Percentiles rank a stretch among this genome's conserved stretches.
Conservation (phyloP, 768 basidiomycete genomes). For the Kwoniella europaea region DNA sequence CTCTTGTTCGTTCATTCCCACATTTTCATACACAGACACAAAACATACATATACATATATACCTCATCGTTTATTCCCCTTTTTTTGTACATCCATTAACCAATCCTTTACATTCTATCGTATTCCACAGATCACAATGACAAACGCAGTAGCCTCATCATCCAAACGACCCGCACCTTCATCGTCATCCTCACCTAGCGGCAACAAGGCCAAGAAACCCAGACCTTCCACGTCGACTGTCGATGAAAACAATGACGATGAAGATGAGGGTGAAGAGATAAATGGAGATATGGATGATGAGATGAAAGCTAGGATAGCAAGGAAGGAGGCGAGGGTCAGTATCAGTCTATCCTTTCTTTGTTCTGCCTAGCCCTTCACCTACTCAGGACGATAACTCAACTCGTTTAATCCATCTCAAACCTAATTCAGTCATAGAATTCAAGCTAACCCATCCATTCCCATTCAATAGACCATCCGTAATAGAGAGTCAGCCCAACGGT, state of each 20-base stretch:
- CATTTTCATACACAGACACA: not conserved
- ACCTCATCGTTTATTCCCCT: not conserved
- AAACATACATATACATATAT: not conserved
- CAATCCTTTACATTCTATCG: not conserved
- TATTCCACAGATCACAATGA: not conserved
- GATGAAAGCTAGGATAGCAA: slow-evolving; percentile 33
- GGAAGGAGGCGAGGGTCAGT: slow-evolving; percentile 48
- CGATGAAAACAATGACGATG: slow-evolving; percentile 16
- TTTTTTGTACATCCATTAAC: slow-evolving; percentile 14
- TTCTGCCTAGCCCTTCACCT: not conserved
- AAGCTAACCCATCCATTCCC: not conserved
- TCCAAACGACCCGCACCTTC: slow-evolving; percentile 37
- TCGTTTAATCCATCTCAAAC: not conserved
- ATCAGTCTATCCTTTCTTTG: not conserved
- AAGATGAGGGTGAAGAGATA: slow-evolving; percentile 23
- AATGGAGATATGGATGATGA: slow-evolving; percentile 30
- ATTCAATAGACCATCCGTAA: slow-evolving; percentile 79
- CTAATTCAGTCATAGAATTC: not conserved
- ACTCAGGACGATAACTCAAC: too few relatives aligned
- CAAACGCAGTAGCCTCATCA: slow-evolving; percentile 28
- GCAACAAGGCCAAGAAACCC: slow-evolving; percentile 27
- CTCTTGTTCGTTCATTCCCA: not conserved
- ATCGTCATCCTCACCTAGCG: slow-evolving; percentile 5
- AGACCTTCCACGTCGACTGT: slow-evolving; percentile 22
- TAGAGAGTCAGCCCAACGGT: slow-evolving; percentile 90